Conservation (phyloP, 371 early-diverging fungal genomes). For the Mucor plumbeus region DNA sequence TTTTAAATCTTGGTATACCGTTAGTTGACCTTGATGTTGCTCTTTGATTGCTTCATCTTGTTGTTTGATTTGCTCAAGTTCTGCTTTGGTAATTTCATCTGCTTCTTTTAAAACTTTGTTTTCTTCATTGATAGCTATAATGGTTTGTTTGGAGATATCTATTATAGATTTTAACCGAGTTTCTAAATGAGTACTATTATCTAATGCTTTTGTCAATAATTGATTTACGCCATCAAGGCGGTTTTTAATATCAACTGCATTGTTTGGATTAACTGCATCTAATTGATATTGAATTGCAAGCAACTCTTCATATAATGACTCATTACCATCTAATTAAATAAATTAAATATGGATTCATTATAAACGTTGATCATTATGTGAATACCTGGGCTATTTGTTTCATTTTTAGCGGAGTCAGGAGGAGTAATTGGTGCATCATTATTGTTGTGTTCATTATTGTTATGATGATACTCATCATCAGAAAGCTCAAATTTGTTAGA, state of each 20-base stretch:
- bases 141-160: conserved; percentile 14
- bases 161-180: conserved; percentile 12
- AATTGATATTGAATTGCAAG: conserved; percentile 14
- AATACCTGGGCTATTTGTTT: neutral
- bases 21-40: neutral
- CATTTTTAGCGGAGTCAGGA: conserved; percentile 2
- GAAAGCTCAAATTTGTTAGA: neutral
- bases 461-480: neutral
- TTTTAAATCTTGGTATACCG: neutral
- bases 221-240: conserved; percentile 6
- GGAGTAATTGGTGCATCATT: conserved; percentile 1
- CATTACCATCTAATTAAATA: neutral
- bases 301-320: conserved; percentile 18
- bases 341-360: neutral
- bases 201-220: conserved; percentile 2
- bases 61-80: neutral
- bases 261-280: conserved; percentile 8
- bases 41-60: neutral
- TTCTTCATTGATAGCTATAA: conserved; percentile 8
- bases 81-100: neutral
- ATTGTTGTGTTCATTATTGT: neutral
- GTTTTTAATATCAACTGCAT: conserved; percentile 12
- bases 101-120: conserved; percentile 6
- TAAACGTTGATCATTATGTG: neutral
- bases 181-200: conserved; percentile 9